A percentile compares a stretch with the other conserved stretches of the same genome.
Evolutionary conservation across 2,329 filamentous ascomycete species (phyloP).

Genomic region (Pseudocercospora crystallina): DNA sequence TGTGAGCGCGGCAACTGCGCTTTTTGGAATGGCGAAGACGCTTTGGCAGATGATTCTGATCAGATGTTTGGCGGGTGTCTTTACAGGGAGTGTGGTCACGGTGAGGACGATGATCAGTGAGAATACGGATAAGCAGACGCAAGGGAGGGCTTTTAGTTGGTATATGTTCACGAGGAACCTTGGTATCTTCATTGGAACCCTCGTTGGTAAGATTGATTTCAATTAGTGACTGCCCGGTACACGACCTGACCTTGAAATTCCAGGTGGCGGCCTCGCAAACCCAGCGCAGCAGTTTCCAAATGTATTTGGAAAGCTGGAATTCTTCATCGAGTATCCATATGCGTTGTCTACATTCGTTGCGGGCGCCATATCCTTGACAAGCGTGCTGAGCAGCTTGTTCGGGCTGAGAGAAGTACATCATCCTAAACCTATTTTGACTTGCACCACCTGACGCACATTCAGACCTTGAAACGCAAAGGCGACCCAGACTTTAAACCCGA

Average conservation of each 20-base stretch:
- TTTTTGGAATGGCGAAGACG: constrained; percentile 67
- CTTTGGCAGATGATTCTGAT: constrained; percentile 75
- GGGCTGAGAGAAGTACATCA: constrained; percentile 53
- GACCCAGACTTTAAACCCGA: constrained; percentile 13
- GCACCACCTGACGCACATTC: neutral
- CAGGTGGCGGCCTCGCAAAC: constrained; percentile 67
- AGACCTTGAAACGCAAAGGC: constrained; percentile 34
- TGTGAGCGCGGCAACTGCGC: constrained; percentile 57
- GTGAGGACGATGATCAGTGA: constrained; percentile 77
- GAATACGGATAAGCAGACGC: constrained; percentile 66
- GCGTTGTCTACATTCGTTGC: constrained; percentile 62
- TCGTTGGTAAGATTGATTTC: constrained; percentile 47
- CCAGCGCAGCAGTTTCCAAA: constrained; percentile 64
- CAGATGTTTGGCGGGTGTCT: constrained; percentile 69
- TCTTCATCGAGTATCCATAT: constrained; percentile 67
- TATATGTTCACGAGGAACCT: constrained; percentile 73
- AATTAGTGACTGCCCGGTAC: neutral
- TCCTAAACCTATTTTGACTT: neutral
- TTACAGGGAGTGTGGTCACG: constrained; percentile 71
- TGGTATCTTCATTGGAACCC: constrained; percentile 70
- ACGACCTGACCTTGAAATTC: neutral
- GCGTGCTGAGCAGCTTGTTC: constrained; percentile 53
- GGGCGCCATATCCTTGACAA: constrained; percentile 54
- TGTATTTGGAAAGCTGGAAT: constrained; percentile 55
- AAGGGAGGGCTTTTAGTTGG: constrained; percentile 72